Base-by-base conservation (phyloP, 805 yeast genomes). In the Danielozyma ontarioensis region DNA sequence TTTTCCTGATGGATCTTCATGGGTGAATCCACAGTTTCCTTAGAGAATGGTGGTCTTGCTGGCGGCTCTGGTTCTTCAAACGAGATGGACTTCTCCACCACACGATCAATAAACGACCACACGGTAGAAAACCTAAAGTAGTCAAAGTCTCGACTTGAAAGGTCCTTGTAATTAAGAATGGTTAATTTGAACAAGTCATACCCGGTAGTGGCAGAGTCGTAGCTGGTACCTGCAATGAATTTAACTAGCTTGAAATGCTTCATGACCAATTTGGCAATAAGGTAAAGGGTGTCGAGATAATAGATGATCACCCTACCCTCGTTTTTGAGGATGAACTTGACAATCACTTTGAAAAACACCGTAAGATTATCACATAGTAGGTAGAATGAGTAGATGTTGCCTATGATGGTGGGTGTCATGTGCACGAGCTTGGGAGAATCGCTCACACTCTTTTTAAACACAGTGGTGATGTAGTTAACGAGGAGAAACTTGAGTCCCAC, bases 401-500 rank as follows among this genome's bases (percentile, higher is more conserved):
- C 41, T 6, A 67, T 42, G 10, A 51, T 51, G 1, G 37, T 31
- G 2, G 66, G 59, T 1, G 55, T 53, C 2, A 67, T 46, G 34
- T 64, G 70, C 1, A 67, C 50, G 26, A 64, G 46, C 34, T 50
- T 59, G 0, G 66, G 58, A 0, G 69, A 59, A 12, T 51, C 51
- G 2, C 55, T 50, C 2, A 62, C 53, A 1, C 54, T 52, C 0
- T 51, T 37, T 38, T 72, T 70, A 13, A 72, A 48, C 26, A 58
- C 62, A 16, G 59, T 59, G 3, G 77, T 62, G 28, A 70, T 50
- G 76, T 76, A 71, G 42, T 72, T 74, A 3, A 70, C 62, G 4
- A 69, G 48, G 38, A 71, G 56, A 33, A 67, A 69, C 38, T 64
- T 63, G 6, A 68, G 54, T 12, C 76, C 75, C 11, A 64, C 60